phyloP scores from a whole-genome alignment of 352 stramenopile genomes.

The Globisporangium spinosum region DNA sequence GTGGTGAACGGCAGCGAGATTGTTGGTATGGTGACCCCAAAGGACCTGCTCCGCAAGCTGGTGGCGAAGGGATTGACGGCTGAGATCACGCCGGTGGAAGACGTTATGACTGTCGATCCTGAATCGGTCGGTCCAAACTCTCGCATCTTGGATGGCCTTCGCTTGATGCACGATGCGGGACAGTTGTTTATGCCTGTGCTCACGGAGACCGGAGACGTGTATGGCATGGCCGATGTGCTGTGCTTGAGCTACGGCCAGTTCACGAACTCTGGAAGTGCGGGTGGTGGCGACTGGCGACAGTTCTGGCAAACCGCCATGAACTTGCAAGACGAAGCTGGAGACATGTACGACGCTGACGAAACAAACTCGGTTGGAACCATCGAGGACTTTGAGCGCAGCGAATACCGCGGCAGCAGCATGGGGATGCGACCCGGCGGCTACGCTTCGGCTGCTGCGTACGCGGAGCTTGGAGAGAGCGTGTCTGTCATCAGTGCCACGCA shows the following conservation, averaged over 20 bases:
- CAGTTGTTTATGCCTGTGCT: constrained; percentile 86
- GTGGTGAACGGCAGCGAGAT: constrained; percentile 71
- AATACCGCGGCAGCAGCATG: constrained; percentile 49
- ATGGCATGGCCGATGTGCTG: constrained; percentile 86
- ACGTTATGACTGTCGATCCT: constrained; percentile 85
- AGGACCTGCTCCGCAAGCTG: constrained; percentile 83
- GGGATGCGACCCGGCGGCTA: constrained; percentile 33
- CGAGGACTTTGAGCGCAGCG: constrained; percentile 85
- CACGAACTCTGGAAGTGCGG: constrained; percentile 64
- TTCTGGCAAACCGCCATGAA: constrained; percentile 89
- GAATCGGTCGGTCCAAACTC: constrained; percentile 70
- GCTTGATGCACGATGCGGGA: constrained; percentile 79
- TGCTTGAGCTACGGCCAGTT: constrained; percentile 88
- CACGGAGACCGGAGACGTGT: constrained; percentile 70
- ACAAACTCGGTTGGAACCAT: constrained; percentile 83
- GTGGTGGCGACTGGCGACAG: constrained; percentile 79
- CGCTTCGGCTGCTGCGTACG: constrained; percentile 63
- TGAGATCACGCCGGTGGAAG: constrained; percentile 70
- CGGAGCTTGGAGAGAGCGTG: constrained; percentile 81
- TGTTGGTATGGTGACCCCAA: constrained; percentile 82
- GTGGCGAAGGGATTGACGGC: constrained; percentile 78
- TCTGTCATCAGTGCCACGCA: constrained; percentile 83
- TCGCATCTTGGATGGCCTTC: constrained; percentile 82
- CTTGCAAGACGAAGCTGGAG: constrained; percentile 76
- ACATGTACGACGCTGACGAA: constrained; percentile 76